These are phyloP conservation scores for Metschnikowia lochheadii DNA, from an alignment of 805 yeast species.

Conservation along the genomic window DNA sequence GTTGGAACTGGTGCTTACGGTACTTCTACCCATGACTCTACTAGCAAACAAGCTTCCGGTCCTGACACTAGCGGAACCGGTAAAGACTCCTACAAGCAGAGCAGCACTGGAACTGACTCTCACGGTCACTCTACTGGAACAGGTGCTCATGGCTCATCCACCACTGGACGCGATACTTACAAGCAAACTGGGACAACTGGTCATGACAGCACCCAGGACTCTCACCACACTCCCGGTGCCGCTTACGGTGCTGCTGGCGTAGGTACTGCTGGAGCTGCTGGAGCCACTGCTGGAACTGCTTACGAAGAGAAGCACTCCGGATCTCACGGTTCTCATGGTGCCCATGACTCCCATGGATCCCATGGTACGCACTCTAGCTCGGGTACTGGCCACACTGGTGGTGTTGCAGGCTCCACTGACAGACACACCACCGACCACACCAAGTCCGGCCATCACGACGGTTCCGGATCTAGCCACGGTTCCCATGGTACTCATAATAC, in stretches of 20 bases:
- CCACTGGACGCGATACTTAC: constrained; percentile 5
- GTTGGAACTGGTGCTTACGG: constrained; percentile 7
- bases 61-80: constrained; percentile 17
- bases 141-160: constrained; percentile 4
- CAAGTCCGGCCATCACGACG: constrained; percentile 3
- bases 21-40: background rate
- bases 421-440: constrained; percentile 1
- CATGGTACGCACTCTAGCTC: constrained; percentile 1
- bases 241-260: constrained; percentile 15
- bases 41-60: background rate
- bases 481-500: background rate
- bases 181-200: background rate
- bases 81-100: constrained; percentile 14
- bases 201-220: background rate
- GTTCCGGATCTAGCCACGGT: constrained; percentile 17
- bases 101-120: constrained; percentile 11
- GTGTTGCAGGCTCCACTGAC: constrained; percentile 3
- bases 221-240: constrained; percentile 8
- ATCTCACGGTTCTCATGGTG: background rate
- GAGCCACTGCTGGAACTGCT: constrained; percentile 14
- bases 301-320: constrained; percentile 9
- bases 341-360: constrained; percentile 1
- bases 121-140: constrained; percentile 14
- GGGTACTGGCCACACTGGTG: constrained; percentile 7
- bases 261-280: constrained; percentile 9